These are phyloP conservation scores for Bruguiera gymnorhiza DNA, from an alignment of 345 rosid genomes.

Conservation along the genomic window DNA sequence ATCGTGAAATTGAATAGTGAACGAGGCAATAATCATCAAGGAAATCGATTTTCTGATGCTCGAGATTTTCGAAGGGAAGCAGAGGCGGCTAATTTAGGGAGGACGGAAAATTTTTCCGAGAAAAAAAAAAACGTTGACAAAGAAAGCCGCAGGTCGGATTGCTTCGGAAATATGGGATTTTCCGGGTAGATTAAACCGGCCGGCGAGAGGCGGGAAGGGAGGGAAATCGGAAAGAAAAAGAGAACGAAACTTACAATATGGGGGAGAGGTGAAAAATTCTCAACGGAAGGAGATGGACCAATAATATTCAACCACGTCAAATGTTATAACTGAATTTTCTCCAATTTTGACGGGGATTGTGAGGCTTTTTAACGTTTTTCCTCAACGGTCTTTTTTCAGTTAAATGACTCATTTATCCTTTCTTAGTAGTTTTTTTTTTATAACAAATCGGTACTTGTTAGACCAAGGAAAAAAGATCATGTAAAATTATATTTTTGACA, in stretches of 20 bases:
- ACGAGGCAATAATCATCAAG: no score
- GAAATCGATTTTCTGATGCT: no score
- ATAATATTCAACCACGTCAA: slow-evolving; percentile 27
- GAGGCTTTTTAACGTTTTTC: background rate
- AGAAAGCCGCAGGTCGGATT: slow-evolving; percentile 19
- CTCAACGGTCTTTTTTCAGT: background rate
- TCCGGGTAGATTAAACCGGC: slow-evolving; percentile 39
- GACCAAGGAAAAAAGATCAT: no score
- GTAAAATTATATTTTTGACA: no score
- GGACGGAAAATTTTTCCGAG: no score
- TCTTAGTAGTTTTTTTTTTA: background rate
- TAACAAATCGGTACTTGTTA: no score
- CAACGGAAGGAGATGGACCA: slow-evolving; percentile 15
- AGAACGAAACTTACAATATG: slow-evolving; percentile 7
- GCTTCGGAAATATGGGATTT: slow-evolving; percentile 26
- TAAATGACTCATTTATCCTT: slow-evolving; percentile 9
- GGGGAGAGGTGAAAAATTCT: slow-evolving; percentile 3
- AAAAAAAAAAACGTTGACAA: no score
- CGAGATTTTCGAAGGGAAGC: no score
- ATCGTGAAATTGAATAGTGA: no score
- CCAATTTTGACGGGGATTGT: slow-evolving; percentile 27
- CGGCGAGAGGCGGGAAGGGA: slow-evolving; percentile 18
- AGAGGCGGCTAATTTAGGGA: no score
- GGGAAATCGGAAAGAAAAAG: background rate
- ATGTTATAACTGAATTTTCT: slow-evolving; percentile 25